Evolutionary conservation across 208 protist species (phyloP).

Genomic region (Crithidia brevicula): DNA sequence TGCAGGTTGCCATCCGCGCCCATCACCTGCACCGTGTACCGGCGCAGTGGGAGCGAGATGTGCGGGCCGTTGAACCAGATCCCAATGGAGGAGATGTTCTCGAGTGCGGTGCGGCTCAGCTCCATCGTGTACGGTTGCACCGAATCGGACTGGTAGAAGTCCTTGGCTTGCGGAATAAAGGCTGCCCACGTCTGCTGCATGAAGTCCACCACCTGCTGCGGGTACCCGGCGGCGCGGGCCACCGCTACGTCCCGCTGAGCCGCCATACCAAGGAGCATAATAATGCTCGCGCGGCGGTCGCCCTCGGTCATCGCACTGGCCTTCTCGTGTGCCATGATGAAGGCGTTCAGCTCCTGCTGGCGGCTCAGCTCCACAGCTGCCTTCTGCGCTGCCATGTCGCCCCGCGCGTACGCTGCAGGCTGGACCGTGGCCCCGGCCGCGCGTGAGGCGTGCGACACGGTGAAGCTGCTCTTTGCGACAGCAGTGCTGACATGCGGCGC

Average conservation of each 20-base stretch:
- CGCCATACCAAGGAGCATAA: conserved; percentile 51
- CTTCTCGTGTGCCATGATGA: conserved; percentile 47
- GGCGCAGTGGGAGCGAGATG: conserved; percentile 71
- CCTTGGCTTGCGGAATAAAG: conserved; percentile 56
- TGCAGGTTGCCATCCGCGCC: conserved; percentile 37
- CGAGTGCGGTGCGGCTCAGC: conserved; percentile 46
- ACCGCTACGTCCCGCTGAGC: conserved; percentile 45
- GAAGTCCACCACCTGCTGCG: conserved; percentile 46
- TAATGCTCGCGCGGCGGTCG: conserved; percentile 40
- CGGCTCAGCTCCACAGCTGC: conserved; percentile 24
- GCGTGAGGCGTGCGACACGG: conserved; percentile 48
- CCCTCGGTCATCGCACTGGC: conserved; percentile 24
- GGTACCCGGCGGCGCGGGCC: conserved; percentile 25
- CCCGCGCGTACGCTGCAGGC: conserved; percentile 9
- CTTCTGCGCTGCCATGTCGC: conserved; percentile 49
- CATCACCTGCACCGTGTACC: conserved; percentile 57
- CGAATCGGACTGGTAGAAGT: conserved; percentile 38
- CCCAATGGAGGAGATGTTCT: conserved; percentile 76
- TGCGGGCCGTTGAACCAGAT: conserved; percentile 68
- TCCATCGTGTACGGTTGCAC: conserved; percentile 16
- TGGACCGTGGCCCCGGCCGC: conserved; percentile 14
- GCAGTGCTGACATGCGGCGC: not conserved
- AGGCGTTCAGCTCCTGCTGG: conserved; percentile 40
- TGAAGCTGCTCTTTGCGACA: conserved; percentile 40
- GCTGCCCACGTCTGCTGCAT: conserved; percentile 60